These are phyloP conservation scores for Rhodosporidiobolus sp. DNA, from an alignment of 768 basidiomycete genomes.

Conservation along the genomic window DNA sequence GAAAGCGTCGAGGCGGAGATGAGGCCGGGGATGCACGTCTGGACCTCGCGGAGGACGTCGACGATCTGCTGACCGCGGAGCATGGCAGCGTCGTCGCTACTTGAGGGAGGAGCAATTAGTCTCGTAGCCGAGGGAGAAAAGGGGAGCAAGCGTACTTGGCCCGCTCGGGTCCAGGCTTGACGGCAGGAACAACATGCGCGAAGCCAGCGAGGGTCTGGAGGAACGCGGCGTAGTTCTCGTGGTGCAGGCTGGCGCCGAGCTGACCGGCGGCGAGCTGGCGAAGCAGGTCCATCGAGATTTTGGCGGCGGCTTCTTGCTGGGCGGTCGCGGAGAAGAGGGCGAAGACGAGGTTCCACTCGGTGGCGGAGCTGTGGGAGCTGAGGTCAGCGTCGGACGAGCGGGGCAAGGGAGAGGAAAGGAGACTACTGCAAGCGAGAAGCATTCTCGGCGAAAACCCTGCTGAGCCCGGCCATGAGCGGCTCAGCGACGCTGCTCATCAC, in stretches of 20 bases:
- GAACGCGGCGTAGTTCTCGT: slow-evolving; percentile 77
- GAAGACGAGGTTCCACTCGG: slow-evolving; percentile 93
- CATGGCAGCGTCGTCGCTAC: slow-evolving; percentile 60
- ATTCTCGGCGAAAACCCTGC: slow-evolving; percentile 73
- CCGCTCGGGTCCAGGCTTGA: slow-evolving; percentile 23
- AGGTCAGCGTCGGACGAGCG: neutral
- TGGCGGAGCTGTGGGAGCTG: slow-evolving; percentile 63
- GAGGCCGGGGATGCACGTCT: slow-evolving; percentile 63
- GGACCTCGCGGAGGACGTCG: slow-evolving; percentile 71
- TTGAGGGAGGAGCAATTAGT: neutral
- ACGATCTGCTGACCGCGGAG: slow-evolving; percentile 78
- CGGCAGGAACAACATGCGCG: slow-evolving; percentile 59
- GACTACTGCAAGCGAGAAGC: slow-evolving; percentile 66
- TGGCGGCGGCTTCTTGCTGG: slow-evolving; percentile 79
- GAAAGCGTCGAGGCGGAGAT: slow-evolving; percentile 52
- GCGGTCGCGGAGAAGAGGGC: slow-evolving; percentile 81
- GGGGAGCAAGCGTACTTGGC: slow-evolving; percentile 16
- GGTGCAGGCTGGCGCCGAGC: slow-evolving; percentile 59
- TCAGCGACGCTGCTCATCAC: slow-evolving; percentile 84
- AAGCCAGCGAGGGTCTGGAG: slow-evolving; percentile 82
- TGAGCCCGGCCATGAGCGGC: slow-evolving; percentile 78
- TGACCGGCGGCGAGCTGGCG: slow-evolving; percentile 63
- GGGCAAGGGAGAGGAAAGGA: neutral
- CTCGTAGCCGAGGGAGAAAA: neutral
- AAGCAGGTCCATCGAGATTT: slow-evolving; percentile 77